Evolutionary conservation across 345 rosid genomes (phyloP).

Genomic region (Gossypium arboreum): DNA sequence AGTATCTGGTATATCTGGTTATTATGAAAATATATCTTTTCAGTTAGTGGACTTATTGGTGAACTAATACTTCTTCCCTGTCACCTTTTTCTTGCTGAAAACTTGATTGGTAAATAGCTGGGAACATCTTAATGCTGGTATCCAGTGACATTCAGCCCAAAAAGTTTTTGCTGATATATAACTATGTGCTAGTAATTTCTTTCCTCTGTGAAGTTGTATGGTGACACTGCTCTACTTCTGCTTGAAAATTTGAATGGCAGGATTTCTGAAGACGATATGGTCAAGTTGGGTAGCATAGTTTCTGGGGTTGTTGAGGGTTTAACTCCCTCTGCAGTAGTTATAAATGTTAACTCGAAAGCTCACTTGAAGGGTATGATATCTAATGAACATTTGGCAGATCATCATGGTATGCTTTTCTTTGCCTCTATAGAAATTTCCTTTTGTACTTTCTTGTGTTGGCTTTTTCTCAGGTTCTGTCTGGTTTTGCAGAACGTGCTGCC

Average conservation of each 20-base stretch:
- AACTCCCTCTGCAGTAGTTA: constrained; percentile 50
- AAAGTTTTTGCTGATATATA: not conserved
- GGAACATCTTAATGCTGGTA: not conserved
- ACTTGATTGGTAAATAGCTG: not conserved
- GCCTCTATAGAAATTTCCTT: not conserved
- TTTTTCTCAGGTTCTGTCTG: constrained; percentile 28
- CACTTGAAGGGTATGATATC: constrained; percentile 67
- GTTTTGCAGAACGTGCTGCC: constrained; percentile 56
- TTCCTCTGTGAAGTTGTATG: not conserved
- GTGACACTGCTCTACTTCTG: not conserved
- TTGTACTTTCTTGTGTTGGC: constrained; percentile 6
- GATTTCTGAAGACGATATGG: constrained; percentile 64
- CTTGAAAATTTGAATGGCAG: constrained; percentile 31
- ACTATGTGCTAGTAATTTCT: not conserved
- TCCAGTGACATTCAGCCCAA: not conserved
- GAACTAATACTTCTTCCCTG: not conserved
- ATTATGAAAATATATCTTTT: constrained; percentile 1
- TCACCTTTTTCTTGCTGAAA: not conserved
- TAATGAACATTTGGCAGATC: constrained; percentile 87
- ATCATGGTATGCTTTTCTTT: constrained; percentile 58
- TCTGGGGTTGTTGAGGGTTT: constrained; percentile 75
- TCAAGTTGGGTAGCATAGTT: constrained; percentile 78
- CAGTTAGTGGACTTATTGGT: not conserved
- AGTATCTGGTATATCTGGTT: not conserved
- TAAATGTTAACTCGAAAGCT: constrained; percentile 54